A percentile compares a stretch with the other conserved stretches of the same genome.
Evolutionary conservation across 1,284 basidiomycete genomes (phyloP).

Genomic region (Grifola frondosa): DNA sequence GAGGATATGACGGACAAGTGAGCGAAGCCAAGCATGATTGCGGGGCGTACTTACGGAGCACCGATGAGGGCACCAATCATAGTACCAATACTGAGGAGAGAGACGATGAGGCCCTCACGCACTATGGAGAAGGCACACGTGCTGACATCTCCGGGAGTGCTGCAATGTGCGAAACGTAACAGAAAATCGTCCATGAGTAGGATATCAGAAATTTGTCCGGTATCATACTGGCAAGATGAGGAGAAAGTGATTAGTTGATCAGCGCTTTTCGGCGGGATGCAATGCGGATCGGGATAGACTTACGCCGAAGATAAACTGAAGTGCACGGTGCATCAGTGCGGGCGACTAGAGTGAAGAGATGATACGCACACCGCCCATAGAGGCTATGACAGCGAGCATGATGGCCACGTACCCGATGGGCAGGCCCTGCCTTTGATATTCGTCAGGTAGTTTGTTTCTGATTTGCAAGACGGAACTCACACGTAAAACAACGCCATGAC

Average conservation of each 20-base stretch:
- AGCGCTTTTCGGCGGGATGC: too few species aligned
- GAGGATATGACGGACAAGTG: background rate
- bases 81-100: slow-evolving; percentile 66
- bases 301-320: slow-evolving; percentile 71
- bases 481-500: slow-evolving; percentile 21
- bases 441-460: too few species aligned
- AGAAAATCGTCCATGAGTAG: slow-evolving; percentile 75
- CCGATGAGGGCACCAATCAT: slow-evolving; percentile 59
- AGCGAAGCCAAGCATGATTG: background rate
- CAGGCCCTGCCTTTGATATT: slow-evolving; percentile 37
- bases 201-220: slow-evolving; percentile 79
- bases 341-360: background rate
- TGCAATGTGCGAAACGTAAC: slow-evolving; percentile 58
- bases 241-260: background rate
- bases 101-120: slow-evolving; percentile 66
- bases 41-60: slow-evolving; percentile 49
- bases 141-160: slow-evolving; percentile 35
- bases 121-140: slow-evolving; percentile 54
- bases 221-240: slow-evolving; percentile 52
- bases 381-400: slow-evolving; percentile 67
- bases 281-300: slow-evolving; percentile 14
- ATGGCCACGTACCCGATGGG: slow-evolving; percentile 65
- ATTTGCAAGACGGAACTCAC: slow-evolving; percentile 8
- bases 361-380: slow-evolving; percentile 60
- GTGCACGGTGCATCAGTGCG: background rate